phyloP scores from a whole-genome alignment of 106 monocot species.

The Alisma plantagoaquatica region DNA sequence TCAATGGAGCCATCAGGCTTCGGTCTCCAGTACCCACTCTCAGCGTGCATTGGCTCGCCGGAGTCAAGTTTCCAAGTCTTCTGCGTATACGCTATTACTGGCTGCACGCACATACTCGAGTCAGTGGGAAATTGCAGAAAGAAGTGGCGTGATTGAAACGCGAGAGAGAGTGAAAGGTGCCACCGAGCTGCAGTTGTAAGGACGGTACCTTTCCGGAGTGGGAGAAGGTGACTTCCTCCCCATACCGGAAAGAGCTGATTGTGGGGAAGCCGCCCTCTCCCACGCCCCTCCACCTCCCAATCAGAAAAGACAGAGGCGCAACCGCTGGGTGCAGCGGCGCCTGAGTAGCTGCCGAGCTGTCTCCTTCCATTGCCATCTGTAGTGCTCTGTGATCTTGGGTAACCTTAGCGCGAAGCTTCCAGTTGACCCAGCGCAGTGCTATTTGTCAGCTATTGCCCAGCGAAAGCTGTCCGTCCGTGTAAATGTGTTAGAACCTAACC shows the following conservation, averaged over 20 bases:
- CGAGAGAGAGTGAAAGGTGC: neutral
- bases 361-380: constrained; percentile 11
- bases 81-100: constrained; percentile 75
- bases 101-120: constrained; percentile 19
- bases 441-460: too few relatives aligned
- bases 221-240: constrained; percentile 70
- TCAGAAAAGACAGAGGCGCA: constrained; percentile 42
- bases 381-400: too few relatives aligned
- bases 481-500: too few relatives aligned
- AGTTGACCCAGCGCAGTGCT: too few relatives aligned
- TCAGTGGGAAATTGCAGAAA: neutral
- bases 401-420: too few relatives aligned
- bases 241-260: constrained; percentile 73
- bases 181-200: too few relatives aligned
- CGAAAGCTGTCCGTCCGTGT: too few relatives aligned
- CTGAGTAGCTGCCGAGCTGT: neutral
- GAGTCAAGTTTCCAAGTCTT: constrained; percentile 78
- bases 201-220: constrained; percentile 68
- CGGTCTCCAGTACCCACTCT: constrained; percentile 76
- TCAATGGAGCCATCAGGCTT: constrained; percentile 78
- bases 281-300: constrained; percentile 76
- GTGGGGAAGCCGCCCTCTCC: constrained; percentile 86
- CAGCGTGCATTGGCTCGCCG: constrained; percentile 83
- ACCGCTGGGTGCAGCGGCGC: constrained; percentile 53
- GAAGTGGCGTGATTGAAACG: neutral